Percentiles rank a stretch among this genome's conserved stretches.
These are phyloP conservation scores for Aspergillus hancockii DNA, from an alignment of 495 filamentous ascomycete genomes.

Conservation along the genomic window DNA sequence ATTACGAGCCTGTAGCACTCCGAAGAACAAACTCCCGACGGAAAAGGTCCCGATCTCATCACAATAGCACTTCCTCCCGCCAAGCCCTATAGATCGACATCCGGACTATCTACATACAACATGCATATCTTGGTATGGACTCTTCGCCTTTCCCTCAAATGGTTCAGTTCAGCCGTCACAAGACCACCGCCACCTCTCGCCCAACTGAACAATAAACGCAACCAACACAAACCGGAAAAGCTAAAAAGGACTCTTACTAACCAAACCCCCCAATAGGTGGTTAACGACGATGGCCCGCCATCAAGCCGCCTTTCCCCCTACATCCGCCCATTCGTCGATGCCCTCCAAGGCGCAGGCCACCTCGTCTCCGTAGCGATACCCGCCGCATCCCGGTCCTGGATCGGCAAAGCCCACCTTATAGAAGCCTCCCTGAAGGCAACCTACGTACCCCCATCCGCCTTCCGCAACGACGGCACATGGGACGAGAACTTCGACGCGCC, in stretches of 20 bases:
- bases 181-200: background rate
- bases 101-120: constrained; percentile 14
- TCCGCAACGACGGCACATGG: constrained; percentile 56
- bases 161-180: background rate
- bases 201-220: background rate
- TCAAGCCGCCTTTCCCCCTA: constrained; percentile 86
- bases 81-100: background rate
- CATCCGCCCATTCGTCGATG: constrained; percentile 76
- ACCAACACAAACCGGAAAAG: background rate
- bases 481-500: constrained; percentile 19
- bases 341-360: constrained; percentile 77
- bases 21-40: background rate
- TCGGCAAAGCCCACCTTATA: constrained; percentile 94
- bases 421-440: constrained; percentile 78
- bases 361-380: constrained; percentile 89
- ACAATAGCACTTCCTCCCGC: background rate
- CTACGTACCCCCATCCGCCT: constrained; percentile 71
- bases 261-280: constrained; percentile 49
- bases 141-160: constrained; percentile 11
- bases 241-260: background rate
- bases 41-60: constrained; percentile 1
- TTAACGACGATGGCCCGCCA: constrained; percentile 95
- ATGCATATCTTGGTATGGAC: constrained; percentile 53
- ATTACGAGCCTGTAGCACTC: background rate
- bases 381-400: constrained; percentile 91